Conservation (phyloP, 1,284 basidiomycete species). For the Cystobasidium slooffiae region DNA sequence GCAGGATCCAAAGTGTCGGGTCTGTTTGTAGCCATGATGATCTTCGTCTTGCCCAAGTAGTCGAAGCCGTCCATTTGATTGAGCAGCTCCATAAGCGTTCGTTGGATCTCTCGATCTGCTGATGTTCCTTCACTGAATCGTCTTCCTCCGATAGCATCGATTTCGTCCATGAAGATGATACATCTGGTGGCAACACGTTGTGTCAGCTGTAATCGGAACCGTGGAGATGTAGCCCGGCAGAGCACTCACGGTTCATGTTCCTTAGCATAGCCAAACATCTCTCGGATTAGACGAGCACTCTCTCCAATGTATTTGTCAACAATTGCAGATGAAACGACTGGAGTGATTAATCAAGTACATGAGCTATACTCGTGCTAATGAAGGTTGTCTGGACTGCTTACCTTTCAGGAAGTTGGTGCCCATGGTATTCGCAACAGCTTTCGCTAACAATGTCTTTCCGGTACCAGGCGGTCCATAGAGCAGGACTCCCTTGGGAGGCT, state of each 20-base stretch:
- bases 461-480: conserved; percentile 96
- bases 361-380: not conserved
- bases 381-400: not conserved
- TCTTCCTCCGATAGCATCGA: conserved; percentile 94
- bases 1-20: conserved; percentile 98
- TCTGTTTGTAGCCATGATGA: conserved; percentile 98
- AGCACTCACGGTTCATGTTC: conserved; percentile 80
- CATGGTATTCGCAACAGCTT: conserved; percentile 97
- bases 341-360: not conserved
- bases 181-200: conserved; percentile 59
- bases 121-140: conserved; percentile 98
- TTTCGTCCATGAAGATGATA: conserved; percentile 99
- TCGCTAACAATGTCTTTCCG: conserved; percentile 96
- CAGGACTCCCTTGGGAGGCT: conserved; percentile 97
- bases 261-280: conserved; percentile 97
- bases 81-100: conserved; percentile 98
- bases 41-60: conserved; percentile 89
- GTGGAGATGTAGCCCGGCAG: not conserved
- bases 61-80: conserved; percentile 99
- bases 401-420: conserved; percentile 95
- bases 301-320: conserved; percentile 99
- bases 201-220: not conserved
- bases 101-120: conserved; percentile 97
- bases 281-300: conserved; percentile 87
- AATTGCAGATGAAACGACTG: conserved; percentile 95